Evolutionary conservation across 2,329 filamentous ascomycete genomes (phyloP).

Genomic region (Aspergillus puulaauensis): DNA sequence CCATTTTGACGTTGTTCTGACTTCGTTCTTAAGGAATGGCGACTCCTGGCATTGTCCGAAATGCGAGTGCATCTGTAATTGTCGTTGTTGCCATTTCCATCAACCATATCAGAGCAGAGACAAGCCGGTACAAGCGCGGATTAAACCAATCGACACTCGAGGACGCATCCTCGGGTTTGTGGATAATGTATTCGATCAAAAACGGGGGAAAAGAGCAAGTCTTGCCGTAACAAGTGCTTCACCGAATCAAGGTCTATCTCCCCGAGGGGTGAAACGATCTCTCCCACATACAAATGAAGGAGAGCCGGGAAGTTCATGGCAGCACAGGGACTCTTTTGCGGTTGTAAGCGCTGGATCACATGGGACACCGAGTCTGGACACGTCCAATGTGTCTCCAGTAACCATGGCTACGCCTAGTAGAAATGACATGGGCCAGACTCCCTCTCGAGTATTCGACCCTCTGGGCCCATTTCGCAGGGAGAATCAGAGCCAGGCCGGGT

Average conservation of each 20-base stretch:
- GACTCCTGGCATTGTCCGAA: slow-evolving; percentile 35
- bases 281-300: neutral
- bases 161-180: slow-evolving; percentile 36
- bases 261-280: slow-evolving; percentile 12
- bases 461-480: slow-evolving; percentile 12
- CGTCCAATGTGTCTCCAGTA: neutral
- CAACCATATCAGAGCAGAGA: slow-evolving; percentile 34
- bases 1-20: slow-evolving; percentile 35
- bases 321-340: neutral
- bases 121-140: slow-evolving; percentile 32
- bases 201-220: slow-evolving; percentile 24
- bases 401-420: neutral
- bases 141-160: slow-evolving; percentile 33
- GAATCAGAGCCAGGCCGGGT: slow-evolving; percentile 11
- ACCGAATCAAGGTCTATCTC: neutral
- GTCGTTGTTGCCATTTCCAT: slow-evolving; percentile 36
- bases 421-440: neutral
- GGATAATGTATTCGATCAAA: slow-evolving; percentile 40
- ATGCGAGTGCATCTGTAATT: slow-evolving; percentile 35
- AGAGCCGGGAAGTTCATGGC: neutral
- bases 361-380: neutral
- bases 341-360: neutral
- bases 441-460: neutral
- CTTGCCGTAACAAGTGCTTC: slow-evolving; percentile 5
- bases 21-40: slow-evolving; percentile 29